A percentile compares a stretch with the other conserved stretches of the same genome.
These are phyloP conservation scores for Aspergillus pseudonomiae DNA, from an alignment of 2,329 filamentous ascomycete genomes.

Conservation along the genomic window DNA sequence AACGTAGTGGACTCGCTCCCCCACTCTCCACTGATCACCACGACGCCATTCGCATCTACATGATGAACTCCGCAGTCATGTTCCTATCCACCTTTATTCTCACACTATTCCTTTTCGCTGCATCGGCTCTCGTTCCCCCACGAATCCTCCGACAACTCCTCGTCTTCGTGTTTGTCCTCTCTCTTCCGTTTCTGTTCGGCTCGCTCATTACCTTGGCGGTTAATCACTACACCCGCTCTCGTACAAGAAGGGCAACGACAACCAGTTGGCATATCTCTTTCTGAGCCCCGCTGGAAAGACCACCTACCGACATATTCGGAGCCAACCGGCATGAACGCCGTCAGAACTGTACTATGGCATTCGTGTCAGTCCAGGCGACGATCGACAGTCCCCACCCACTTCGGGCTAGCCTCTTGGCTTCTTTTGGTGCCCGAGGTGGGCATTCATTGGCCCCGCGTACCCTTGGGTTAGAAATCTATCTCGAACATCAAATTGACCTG, in stretches of 20 bases:
- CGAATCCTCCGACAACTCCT: not conserved
- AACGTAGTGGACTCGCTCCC: not conserved
- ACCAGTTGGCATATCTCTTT: not conserved
- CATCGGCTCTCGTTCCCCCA: not conserved
- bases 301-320: not conserved
- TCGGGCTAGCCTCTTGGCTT: not conserved
- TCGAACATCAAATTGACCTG: not conserved
- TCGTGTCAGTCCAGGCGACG: not conserved
- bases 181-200: not conserved
- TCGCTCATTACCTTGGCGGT: not conserved
- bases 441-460: not conserved
- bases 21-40: not conserved
- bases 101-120: not conserved
- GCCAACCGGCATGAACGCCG: not conserved
- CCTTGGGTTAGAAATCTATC: not conserved
- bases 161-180: not conserved
- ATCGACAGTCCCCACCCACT: not conserved
- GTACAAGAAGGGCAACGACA: not conserved
- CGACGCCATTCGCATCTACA: not conserved
- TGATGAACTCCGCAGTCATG: not conserved
- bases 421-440: not conserved
- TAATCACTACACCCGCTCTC: not conserved
- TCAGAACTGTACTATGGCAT: not conserved
- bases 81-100: not conserved
- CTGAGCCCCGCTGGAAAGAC: not conserved